Evolutionary conservation across 1,284 basidiomycete species (phyloP).

Genomic region (Cryptococcus hybrid): DNA sequence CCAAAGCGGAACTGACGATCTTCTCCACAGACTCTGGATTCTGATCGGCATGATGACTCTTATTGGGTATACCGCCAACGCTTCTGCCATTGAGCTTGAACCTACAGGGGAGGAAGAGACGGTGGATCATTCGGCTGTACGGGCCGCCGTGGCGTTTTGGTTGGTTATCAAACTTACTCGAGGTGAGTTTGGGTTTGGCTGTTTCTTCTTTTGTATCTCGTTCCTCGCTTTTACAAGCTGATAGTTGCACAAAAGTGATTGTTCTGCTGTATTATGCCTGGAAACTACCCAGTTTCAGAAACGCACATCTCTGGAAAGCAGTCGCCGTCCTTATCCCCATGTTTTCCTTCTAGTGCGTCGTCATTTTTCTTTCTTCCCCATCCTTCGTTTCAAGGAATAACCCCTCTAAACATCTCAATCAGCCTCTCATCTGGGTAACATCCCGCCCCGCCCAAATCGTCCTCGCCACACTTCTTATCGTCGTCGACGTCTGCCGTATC

Average conservation of each 20-base stretch:
- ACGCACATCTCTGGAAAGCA: conserved; percentile 26
- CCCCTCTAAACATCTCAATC: neutral
- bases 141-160: conserved; percentile 39
- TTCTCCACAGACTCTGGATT: conserved; percentile 46
- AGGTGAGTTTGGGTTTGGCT: conserved; percentile 11
- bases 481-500: conserved; percentile 25
- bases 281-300: conserved; percentile 41
- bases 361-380: neutral
- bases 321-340: conserved; percentile 37
- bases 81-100: conserved; percentile 43
- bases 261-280: conserved; percentile 38
- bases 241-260: conserved; percentile 9
- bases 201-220: neutral
- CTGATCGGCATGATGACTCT: conserved; percentile 45
- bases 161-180: conserved; percentile 36
- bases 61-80: conserved; percentile 49
- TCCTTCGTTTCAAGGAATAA: neutral
- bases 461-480: conserved; percentile 27
- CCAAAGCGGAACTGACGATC: conserved; percentile 43
- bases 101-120: conserved; percentile 13
- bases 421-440: conserved; percentile 38
- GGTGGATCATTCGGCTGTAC: conserved; percentile 24
- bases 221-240: neutral
- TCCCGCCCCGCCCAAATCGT: conserved; percentile 28
- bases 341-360: conserved; percentile 39